These are phyloP conservation scores for Umbelopsis isabellina DNA, from an alignment of 192 early-diverging fungal species.

Conservation along the genomic window DNA sequence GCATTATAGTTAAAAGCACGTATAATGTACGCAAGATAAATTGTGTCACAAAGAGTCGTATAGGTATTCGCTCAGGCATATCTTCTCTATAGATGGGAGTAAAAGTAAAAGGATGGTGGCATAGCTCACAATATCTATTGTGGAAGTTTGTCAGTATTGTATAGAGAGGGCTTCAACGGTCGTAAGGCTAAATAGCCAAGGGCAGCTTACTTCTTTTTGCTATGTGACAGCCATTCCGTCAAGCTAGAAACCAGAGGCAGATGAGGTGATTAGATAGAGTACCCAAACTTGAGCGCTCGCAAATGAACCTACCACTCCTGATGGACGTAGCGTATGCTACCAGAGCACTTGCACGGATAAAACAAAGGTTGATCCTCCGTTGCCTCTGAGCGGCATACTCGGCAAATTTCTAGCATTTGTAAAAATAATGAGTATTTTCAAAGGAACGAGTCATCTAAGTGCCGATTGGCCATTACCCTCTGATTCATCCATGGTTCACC, in stretches of 20 bases:
- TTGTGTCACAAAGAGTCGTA: conserved; percentile 53
- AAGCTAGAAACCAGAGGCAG: conserved; percentile 48
- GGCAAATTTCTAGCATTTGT: conserved; percentile 64
- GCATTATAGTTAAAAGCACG: conserved; percentile 47
- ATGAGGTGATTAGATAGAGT: conserved; percentile 8
- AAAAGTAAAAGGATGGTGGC: conserved; percentile 84
- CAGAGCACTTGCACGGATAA: conserved; percentile 95
- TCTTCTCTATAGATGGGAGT: conserved; percentile 75
- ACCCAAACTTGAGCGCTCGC: background rate
- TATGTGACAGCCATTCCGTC: conserved; percentile 83
- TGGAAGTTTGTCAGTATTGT: background rate
- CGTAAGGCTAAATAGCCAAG: background rate
- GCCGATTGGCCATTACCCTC: background rate
- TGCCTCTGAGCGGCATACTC: conserved; percentile 78
- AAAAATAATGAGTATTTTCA: conserved; percentile 8
- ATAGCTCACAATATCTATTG: conserved; percentile 84
- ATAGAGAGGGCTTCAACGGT: background rate
- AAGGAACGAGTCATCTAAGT: background rate
- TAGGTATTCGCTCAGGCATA: conserved; percentile 74
- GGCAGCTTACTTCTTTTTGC: conserved; percentile 67
- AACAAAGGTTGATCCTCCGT: conserved; percentile 85
- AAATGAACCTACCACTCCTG: conserved; percentile 71
- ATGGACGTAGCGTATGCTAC: conserved; percentile 94
- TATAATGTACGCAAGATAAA: conserved; percentile 47
- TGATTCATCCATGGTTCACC: conserved; percentile 21